Percentiles rank a stretch among this genome's conserved stretches.
Evolutionary conservation across 352 stramenopile species (phyloP).

Genomic region (Aphanomyces euteiches): DNA sequence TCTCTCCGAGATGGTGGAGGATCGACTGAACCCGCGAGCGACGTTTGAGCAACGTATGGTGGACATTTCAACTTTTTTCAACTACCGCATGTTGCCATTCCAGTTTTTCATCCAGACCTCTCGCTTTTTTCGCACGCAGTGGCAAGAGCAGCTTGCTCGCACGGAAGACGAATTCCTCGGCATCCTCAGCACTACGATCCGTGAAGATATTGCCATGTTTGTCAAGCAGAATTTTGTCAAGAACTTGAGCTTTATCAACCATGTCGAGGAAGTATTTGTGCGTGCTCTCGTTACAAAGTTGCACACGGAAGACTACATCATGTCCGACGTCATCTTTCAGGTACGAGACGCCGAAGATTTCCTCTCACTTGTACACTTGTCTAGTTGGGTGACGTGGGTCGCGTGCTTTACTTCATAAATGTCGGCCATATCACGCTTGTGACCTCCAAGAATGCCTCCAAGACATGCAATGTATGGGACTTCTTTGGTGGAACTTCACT

Average conservation of each 20-base stretch:
- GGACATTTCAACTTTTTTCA: constrained; percentile 23
- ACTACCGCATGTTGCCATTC: constrained; percentile 18
- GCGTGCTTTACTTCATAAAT: constrained; percentile 23
- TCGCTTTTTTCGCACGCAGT: not conserved
- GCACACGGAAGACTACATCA: constrained; percentile 16
- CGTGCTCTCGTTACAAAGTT: constrained; percentile 19
- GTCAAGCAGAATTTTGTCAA: constrained; percentile 20
- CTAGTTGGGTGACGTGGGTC: constrained; percentile 20
- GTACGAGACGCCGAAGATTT: not conserved
- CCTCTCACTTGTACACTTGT: not conserved
- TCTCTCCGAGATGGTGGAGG: constrained; percentile 13
- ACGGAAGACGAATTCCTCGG: constrained; percentile 20
- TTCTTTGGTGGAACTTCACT: constrained; percentile 21
- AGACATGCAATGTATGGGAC: not conserved
- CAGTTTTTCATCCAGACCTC: constrained; percentile 26
- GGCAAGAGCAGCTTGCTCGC: constrained; percentile 5
- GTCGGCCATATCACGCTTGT: constrained; percentile 13
- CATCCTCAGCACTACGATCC: constrained; percentile 1
- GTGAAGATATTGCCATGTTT: constrained; percentile 26
- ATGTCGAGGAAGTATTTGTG: constrained; percentile 19
- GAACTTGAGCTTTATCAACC: constrained; percentile 14
- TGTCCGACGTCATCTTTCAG: constrained; percentile 26
- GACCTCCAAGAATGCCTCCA: constrained; percentile 15
- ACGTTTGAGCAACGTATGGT: constrained; percentile 24
- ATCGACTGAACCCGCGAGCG: constrained; percentile 1